Evolutionary conservation across 257 asterid species (phyloP), one percentile per base, ranked within the genome.

Genomic region (Solanum sejunctum): DNA sequence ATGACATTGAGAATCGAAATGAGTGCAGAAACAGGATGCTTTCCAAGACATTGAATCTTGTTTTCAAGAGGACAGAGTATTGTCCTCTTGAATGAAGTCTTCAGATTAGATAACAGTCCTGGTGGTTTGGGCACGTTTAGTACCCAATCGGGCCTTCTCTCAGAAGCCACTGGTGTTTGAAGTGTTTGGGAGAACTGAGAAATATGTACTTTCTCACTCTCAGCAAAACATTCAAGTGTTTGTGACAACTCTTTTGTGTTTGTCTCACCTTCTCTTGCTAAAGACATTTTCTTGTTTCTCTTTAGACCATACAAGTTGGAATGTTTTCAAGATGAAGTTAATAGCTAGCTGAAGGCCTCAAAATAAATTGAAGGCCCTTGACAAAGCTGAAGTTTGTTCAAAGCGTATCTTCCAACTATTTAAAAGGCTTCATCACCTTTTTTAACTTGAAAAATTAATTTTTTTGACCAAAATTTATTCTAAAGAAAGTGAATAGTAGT

Each of bases 101-200:
- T 60, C 12, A 87, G 67, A 66, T 64, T 84, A 51, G 41, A 57
- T 39, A 60, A 75, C 17, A 55, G 72, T 17, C 88, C 85, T 32
- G 89, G 91, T 54, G 91, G 89, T 70, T 71, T 84, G 7, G 91
- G 91, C n/a, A 86, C 89, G 80, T 89, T 85, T 1, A 89, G 81
- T 26, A 89, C 86, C 91, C 91, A 89, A 6, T 71, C 84, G 72
- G 52, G 36, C 81, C 51, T 79, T 58, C 49, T 49, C n/a, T 60
- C 21, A 18, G 83, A 26, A 73, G 86, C 75, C 55, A 67, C n/a
- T 15, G 84, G 49, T 64, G 60, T 80, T 85, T 83, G 91, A 87
- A 87, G 88, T 85, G 88, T 87, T 89, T 87, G 89, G 87, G 89
- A 82, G 91, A 86, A 84, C 91, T 67, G 80, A 49, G 82, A 67